A percentile compares a stretch with the other conserved stretches of the same genome.
Conservation (phyloP, 768 basidiomycete genomes). For the Cystobasidium tubakii region DNA sequence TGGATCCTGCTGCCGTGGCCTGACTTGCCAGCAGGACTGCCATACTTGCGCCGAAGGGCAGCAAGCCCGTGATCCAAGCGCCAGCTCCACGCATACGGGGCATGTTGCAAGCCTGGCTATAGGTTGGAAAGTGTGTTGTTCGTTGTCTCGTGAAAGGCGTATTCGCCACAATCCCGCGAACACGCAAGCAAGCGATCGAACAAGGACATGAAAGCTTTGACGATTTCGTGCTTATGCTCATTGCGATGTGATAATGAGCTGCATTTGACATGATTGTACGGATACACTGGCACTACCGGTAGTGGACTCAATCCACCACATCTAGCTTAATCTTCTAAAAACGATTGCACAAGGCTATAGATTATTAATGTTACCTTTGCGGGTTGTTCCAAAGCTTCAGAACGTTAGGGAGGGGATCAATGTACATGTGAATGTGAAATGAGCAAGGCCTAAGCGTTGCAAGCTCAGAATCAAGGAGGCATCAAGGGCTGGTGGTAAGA, state of each 20-base stretch:
- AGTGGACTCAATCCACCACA: background rate
- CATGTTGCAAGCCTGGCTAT: background rate
- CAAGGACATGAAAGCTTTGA: too few relatives aligned
- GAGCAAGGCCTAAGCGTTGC: background rate
- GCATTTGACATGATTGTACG: background rate
- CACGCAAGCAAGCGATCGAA: background rate
- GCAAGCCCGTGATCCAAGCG: background rate
- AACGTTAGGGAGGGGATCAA: background rate
- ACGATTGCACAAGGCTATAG: background rate
- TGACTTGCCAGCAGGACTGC: background rate
- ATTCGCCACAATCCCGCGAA: background rate
- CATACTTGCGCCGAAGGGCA: background rate
- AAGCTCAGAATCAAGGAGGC: background rate
- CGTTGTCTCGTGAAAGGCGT: too few relatives aligned
- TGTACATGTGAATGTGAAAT: background rate
- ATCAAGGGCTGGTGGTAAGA: background rate
- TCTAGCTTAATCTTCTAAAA: background rate
- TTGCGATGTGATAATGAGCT: conserved; percentile 4
- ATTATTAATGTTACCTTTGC: background rate
- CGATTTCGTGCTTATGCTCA: background rate
- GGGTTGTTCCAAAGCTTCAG: background rate
- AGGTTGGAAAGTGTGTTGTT: too few relatives aligned
- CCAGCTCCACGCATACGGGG: background rate
- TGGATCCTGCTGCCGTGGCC: background rate
- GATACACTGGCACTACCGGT: background rate